Evolutionary conservation across 2,329 filamentous ascomycete genomes (phyloP).

Genomic region (Cordyceps sp.): DNA sequence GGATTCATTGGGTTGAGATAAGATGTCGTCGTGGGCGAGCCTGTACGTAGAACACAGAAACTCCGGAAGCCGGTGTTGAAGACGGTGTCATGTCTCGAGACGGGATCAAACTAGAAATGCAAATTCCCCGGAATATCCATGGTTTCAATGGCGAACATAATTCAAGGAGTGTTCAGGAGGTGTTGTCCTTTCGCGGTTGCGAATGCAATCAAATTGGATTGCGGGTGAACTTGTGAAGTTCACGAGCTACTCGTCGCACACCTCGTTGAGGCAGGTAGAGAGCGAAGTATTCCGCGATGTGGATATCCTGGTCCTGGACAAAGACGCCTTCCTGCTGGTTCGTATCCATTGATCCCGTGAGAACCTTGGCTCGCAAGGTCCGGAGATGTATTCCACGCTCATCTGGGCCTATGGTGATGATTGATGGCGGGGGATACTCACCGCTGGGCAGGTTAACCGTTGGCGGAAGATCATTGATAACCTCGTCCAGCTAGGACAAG

Average conservation of each 20-base stretch:
- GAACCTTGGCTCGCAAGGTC: background rate
- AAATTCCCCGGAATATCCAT: background rate
- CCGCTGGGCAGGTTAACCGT: background rate
- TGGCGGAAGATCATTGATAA: background rate
- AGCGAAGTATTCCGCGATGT: background rate
- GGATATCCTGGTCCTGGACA: background rate
- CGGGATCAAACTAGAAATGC: background rate
- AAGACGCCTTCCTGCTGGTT: constrained; percentile 1
- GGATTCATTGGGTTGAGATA: too few relatives aligned
- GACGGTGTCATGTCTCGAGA: too few relatives aligned
- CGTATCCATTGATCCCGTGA: background rate
- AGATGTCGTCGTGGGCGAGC: too few relatives aligned
- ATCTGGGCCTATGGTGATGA: background rate
- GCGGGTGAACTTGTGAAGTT: constrained; percentile 5
- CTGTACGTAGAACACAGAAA: background rate
- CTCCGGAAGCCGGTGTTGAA: background rate
- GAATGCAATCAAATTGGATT: constrained; percentile 9
- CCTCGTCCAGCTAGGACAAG: constrained; percentile 5
- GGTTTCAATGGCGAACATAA: background rate
- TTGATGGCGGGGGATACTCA: constrained; percentile 2
- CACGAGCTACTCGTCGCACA: background rate
- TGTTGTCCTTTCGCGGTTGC: constrained; percentile 6
- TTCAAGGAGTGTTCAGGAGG: background rate
- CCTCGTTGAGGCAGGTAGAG: constrained; percentile 1
- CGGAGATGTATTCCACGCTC: background rate